phyloP scores from a whole-genome alignment of 2,329 filamentous ascomycete species.

The Penicillium sp. region DNA sequence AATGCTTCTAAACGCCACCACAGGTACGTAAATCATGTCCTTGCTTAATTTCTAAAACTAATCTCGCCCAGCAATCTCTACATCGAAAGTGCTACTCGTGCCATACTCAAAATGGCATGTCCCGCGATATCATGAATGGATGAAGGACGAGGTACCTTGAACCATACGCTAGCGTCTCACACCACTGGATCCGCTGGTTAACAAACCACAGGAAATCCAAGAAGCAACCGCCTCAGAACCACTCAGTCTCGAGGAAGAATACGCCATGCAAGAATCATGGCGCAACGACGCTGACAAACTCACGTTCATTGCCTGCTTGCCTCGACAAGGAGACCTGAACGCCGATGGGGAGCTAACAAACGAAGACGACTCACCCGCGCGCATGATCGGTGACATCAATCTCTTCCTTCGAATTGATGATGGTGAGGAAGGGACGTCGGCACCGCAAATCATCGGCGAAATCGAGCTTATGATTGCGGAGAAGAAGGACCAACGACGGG shows the following conservation, averaged over 20 bases:
- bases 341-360: conserved; percentile 27
- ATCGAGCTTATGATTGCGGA: conserved; percentile 86
- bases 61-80: conserved; percentile 64
- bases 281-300: conserved; percentile 81
- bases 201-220: conserved; percentile 64
- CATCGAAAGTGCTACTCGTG: conserved; percentile 72
- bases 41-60: not conserved
- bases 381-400: conserved; percentile 77
- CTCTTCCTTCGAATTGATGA: conserved; percentile 74
- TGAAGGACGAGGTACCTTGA: conserved; percentile 72
- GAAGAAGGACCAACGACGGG: conserved; percentile 60
- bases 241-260: conserved; percentile 79
- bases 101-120: conserved; percentile 86
- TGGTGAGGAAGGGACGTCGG: conserved; percentile 49
- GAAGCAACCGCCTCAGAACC: conserved; percentile 86
- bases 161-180: no score
- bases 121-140: conserved; percentile 83
- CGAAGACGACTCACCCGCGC: conserved; percentile 57
- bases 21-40: conserved; percentile 29
- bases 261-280: conserved; percentile 90
- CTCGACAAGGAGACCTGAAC: conserved; percentile 27
- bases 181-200: no score
- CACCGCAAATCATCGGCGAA: conserved; percentile 64
- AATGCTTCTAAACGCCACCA: conserved; percentile 44
- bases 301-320: conserved; percentile 83